A percentile compares a stretch with the other conserved stretches of the same genome.
phyloP scores from a whole-genome alignment of 139 green algal genomes.

The Closterium sp. region DNA sequence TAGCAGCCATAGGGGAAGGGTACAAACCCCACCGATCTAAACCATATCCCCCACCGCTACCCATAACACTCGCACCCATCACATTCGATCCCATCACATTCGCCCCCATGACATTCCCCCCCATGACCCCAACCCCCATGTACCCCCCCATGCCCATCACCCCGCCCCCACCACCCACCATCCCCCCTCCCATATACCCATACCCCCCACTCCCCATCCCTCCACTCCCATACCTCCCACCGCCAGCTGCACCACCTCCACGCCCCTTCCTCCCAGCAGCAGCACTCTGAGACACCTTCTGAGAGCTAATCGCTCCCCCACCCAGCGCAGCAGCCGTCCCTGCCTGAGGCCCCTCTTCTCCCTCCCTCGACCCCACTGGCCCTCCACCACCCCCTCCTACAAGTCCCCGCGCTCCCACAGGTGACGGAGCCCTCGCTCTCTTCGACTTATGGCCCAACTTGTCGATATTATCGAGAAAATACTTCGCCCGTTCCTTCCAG shows the following conservation, averaged over 20 bases:
- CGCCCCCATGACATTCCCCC: background rate
- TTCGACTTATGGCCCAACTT: background rate
- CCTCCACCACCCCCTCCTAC: background rate
- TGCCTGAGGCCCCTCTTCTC: background rate
- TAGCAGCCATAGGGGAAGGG: background rate
- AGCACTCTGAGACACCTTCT: background rate
- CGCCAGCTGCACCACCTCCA: background rate
- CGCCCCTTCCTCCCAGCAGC: background rate
- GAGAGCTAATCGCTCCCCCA: background rate
- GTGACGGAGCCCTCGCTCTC: background rate
- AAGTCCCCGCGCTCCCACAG: background rate
- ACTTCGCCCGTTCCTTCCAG: background rate
- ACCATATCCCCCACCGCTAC: background rate
- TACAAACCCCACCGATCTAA: background rate
- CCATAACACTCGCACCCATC: background rate
- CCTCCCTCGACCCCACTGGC: background rate
- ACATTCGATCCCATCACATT: background rate
- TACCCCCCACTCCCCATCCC: background rate
- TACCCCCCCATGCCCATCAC: background rate
- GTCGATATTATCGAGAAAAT: background rate
- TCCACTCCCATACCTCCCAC: background rate
- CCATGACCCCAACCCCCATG: background rate
- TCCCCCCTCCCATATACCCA: background rate
- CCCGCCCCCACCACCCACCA: background rate
- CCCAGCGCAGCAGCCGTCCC: background rate